These are phyloP conservation scores for Claviceps arundinis DNA, from an alignment of 2,329 filamentous ascomycete species.

Conservation along the genomic window DNA sequence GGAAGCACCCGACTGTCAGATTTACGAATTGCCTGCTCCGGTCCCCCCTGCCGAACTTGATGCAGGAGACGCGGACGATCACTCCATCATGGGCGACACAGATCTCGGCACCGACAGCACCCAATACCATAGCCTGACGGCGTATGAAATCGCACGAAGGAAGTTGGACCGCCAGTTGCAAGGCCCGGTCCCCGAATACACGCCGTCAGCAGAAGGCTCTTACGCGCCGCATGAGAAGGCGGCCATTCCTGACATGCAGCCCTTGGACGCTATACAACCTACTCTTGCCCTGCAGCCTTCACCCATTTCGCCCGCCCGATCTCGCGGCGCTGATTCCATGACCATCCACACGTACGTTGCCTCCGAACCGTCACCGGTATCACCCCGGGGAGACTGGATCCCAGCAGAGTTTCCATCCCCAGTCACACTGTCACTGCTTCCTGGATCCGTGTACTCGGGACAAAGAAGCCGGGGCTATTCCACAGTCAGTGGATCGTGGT, in stretches of 20 bases:
- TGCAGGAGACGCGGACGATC: conserved; percentile 22
- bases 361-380: conserved; percentile 35
- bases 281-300: conserved; percentile 4
- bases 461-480: conserved; percentile 8
- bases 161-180: conserved; percentile 39
- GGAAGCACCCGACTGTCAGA: conserved; percentile 30
- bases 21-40: conserved; percentile 38
- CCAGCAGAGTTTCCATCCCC: conserved; percentile 30
- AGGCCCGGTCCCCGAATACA: conserved; percentile 36
- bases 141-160: conserved; percentile 37
- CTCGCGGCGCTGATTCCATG: conserved; percentile 11
- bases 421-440: conserved; percentile 19
- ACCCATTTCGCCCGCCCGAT: conserved; percentile 10
- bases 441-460: conserved; percentile 10
- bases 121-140: conserved; percentile 20
- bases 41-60: conserved; percentile 36
- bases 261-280: conserved; percentile 8
- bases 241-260: conserved; percentile 8
- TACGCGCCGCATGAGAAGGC: conserved; percentile 18
- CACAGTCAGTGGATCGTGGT: conserved; percentile 5
- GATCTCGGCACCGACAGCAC: conserved; percentile 28
- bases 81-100: conserved; percentile 24
- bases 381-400: conserved; percentile 30
- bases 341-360: conserved; percentile 23
- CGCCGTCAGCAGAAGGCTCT: conserved; percentile 22